Evolutionary conservation across 31 red algal genomes (phyloP), one percentile per base, ranked within the genome.

Genomic region (Odonthalia washingtoniensis): DNA sequence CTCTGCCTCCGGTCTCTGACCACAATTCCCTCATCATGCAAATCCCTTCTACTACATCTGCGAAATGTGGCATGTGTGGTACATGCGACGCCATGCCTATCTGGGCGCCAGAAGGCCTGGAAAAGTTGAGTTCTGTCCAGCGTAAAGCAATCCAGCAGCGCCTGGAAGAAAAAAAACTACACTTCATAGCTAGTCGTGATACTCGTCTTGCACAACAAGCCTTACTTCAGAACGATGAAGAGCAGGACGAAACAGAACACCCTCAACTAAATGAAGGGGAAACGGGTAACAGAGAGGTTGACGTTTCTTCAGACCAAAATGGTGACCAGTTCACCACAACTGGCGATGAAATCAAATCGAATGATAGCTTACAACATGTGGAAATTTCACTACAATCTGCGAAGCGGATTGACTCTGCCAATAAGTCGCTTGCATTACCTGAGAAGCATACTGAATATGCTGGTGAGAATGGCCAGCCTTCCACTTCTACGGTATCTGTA

Each of bases 31-130:
- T n/a, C n/a, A n/a, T n/a, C n/a, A n/a, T n/a, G n/a, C n/a, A n/a
- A n/a, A n/a, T n/a, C n/a, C n/a, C n/a, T n/a, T n/a, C n/a, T n/a
- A n/a, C n/a, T n/a, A n/a, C n/a, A n/a, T n/a, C n/a, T n/a, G n/a
- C n/a, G n/a, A n/a, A 66, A 27, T 90, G 88, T 52, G 88, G 88
- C 49, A 90, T 90, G 79, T 90, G 88, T 53, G 52, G 79, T 53
- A 33, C 68, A 6, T 90, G 88, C 70, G 72, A 75, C 42, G 64
- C 88, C 26, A 83, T 83, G 57, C 88, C 88, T 4, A 77, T 79
- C 4, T 84, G 88, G 88, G 87, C 87, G 36, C 88, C 88, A 2
- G 88, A 90, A 72, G 38, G 45, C 26, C 61, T 90, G 9, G 38
- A 28, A 17, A 52, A 61, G 0, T 27, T 61, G 14, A 75, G 70